A percentile compares a stretch with the other conserved stretches of the same genome.
Evolutionary conservation across 2,329 filamentous ascomycete genomes (phyloP).

Genomic region (Colletotrichum endophyticum): DNA sequence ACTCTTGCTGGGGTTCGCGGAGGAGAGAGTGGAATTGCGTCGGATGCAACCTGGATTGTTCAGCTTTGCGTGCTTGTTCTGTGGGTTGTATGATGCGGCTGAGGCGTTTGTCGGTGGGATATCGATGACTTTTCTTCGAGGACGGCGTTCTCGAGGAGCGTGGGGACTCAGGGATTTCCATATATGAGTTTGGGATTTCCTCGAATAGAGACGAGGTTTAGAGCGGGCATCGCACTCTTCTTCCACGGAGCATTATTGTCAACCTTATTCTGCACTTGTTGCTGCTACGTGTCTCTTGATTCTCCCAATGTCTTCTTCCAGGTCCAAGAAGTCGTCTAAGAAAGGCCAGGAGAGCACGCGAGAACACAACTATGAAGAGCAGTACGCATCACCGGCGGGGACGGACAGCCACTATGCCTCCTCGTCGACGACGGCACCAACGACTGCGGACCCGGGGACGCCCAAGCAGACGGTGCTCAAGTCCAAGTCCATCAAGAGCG

Average conservation of each 20-base stretch:
- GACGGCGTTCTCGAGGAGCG: neutral
- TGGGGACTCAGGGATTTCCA: neutral
- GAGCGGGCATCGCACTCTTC: neutral
- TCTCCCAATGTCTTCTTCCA: conserved; percentile 2
- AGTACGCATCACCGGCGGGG: neutral
- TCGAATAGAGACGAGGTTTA: neutral
- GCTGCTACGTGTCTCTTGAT: neutral
- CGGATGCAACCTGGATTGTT: neutral
- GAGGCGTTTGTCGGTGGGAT: neutral
- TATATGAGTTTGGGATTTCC: neutral
- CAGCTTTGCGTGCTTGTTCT: neutral
- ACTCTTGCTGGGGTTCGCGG: neutral
- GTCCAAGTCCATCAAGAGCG: conserved; percentile 46
- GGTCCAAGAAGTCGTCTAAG: neutral
- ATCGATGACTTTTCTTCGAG: neutral
- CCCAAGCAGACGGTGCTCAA: conserved; percentile 29
- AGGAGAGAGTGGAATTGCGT: neutral
- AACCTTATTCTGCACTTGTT: neutral
- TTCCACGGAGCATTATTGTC: neutral
- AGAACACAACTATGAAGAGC: conserved; percentile 10
- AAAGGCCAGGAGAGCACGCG: conserved; percentile 14
- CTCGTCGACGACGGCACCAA: conserved; percentile 22
- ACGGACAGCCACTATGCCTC: conserved; percentile 26
- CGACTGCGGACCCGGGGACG: conserved; percentile 11
- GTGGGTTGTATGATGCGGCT: neutral